Percentiles rank a stretch among this genome's conserved stretches.
Evolutionary conservation across 805 yeast genomes (phyloP).

Genomic region (Candida ulmi): DNA sequence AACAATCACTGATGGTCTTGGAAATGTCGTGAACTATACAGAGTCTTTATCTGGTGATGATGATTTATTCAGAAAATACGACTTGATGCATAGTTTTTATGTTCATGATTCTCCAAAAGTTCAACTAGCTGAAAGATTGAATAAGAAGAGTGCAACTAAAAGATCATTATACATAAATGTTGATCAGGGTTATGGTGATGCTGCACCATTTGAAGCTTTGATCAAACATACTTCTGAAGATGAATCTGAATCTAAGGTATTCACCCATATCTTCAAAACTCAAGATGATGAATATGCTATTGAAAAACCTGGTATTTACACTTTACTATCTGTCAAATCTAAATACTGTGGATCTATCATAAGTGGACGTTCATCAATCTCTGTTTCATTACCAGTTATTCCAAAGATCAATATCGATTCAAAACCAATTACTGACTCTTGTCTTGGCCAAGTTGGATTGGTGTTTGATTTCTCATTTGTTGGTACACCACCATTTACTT

Average conservation of each 20-base stretch:
- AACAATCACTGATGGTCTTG: constrained; percentile 61
- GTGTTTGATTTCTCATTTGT: constrained; percentile 58
- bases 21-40: constrained; percentile 46
- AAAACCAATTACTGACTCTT: constrained; percentile 65
- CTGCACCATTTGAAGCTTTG: constrained; percentile 30
- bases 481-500: constrained; percentile 80
- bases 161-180: constrained; percentile 29
- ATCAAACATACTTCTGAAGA: constrained; percentile 26
- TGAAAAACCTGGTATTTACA: constrained; percentile 61
- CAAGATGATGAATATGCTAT: constrained; percentile 31
- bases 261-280: constrained; percentile 23
- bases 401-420: constrained; percentile 40
- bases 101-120: constrained; percentile 55
- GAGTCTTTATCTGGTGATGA: constrained; percentile 23
- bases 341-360: constrained; percentile 63
- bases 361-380: constrained; percentile 46
- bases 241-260: constrained; percentile 13
- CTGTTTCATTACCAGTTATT: constrained; percentile 52
- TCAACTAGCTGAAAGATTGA: constrained; percentile 36
- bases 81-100: constrained; percentile 38
- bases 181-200: constrained; percentile 23
- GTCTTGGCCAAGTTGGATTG: constrained; percentile 91
- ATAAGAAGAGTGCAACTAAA: constrained; percentile 31
- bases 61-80: constrained; percentile 24
- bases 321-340: constrained; percentile 48